Percentiles rank a stretch among this genome's conserved stretches.
These are phyloP conservation scores for Abelmoschus esculentus DNA, from an alignment of 345 rosid species.

Conservation along the genomic window DNA sequence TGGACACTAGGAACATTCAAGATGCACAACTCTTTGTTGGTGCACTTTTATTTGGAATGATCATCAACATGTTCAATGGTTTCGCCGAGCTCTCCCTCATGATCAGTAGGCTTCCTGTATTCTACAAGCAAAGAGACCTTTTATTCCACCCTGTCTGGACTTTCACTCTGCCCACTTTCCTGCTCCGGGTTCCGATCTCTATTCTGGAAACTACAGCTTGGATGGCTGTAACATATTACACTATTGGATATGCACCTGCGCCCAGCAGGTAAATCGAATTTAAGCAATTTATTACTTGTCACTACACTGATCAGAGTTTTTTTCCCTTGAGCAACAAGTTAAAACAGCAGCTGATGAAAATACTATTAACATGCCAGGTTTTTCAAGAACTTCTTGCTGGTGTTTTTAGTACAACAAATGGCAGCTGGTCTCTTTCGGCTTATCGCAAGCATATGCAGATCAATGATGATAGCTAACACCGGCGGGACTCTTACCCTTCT, in stretches of 20 bases:
- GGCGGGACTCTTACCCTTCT: constrained; percentile 70
- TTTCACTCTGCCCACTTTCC: constrained; percentile 60
- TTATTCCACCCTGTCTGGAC: constrained; percentile 82
- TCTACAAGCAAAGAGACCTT: constrained; percentile 89
- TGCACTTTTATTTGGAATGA: constrained; percentile 40
- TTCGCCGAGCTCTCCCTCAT: constrained; percentile 68
- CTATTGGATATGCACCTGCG: constrained; percentile 74
- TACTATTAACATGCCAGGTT: constrained; percentile 36
- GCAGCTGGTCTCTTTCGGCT: constrained; percentile 68
- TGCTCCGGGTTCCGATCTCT: constrained; percentile 59
- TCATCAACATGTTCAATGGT: constrained; percentile 84
- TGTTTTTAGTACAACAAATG: constrained; percentile 76
- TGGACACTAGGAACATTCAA: constrained; percentile 43
- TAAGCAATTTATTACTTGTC: neutral
- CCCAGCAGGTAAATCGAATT: constrained; percentile 44
- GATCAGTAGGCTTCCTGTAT: constrained; percentile 73
- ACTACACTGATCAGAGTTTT: neutral
- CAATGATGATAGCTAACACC: constrained; percentile 72
- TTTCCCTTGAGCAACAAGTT: neutral
- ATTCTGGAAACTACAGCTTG: constrained; percentile 66
- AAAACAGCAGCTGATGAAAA: neutral
- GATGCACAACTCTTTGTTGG: constrained; percentile 50
- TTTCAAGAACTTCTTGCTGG: constrained; percentile 61
- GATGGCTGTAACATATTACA: constrained; percentile 51
- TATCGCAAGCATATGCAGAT: constrained; percentile 60